Conservation (phyloP, 805 yeast genomes). For the Ogataea methylovora region DNA sequence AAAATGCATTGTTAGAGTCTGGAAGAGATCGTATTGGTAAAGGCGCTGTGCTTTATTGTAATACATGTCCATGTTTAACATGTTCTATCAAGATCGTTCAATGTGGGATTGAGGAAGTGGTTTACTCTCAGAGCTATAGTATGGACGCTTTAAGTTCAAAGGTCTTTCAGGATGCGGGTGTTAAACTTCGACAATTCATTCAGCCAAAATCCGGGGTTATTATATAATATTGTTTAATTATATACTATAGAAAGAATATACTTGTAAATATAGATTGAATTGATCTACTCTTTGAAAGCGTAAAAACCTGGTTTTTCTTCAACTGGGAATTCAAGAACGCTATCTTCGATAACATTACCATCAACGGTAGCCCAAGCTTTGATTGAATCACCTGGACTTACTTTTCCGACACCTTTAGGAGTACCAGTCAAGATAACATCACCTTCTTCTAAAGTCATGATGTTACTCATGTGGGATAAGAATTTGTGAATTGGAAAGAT, state of each 20-base stretch:
- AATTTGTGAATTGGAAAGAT: slow-evolving; percentile 79
- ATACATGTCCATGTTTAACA: slow-evolving; percentile 95
- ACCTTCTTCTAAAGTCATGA: slow-evolving; percentile 87
- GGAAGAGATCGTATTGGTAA: slow-evolving; percentile 79
- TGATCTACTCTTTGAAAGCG: slow-evolving; percentile 25
- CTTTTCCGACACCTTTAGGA: slow-evolving; percentile 92
- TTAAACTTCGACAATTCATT: slow-evolving; percentile 55
- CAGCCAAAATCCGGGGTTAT: slow-evolving; percentile 20
- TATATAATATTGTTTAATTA: background rate
- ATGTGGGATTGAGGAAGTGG: slow-evolving; percentile 84
- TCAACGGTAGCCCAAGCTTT: slow-evolving; percentile 53
- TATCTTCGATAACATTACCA: slow-evolving; percentile 47
- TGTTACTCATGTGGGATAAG: slow-evolving; percentile 70
- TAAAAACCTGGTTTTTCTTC: slow-evolving; percentile 54
- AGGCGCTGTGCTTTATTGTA: slow-evolving; percentile 72
- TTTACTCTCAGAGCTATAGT: slow-evolving; percentile 84
- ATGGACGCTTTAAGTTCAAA: slow-evolving; percentile 78
- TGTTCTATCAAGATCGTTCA: slow-evolving; percentile 95
- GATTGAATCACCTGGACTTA: slow-evolving; percentile 72
- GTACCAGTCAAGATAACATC: slow-evolving; percentile 94
- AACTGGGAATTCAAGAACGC: slow-evolving; percentile 42
- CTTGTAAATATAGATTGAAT: background rate
- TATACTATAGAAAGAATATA: background rate
- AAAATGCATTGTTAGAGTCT: slow-evolving; percentile 88
- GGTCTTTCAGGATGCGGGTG: slow-evolving; percentile 70